phyloP scores from a whole-genome alignment of 805 yeast species.

The Pichia paraexigua region DNA sequence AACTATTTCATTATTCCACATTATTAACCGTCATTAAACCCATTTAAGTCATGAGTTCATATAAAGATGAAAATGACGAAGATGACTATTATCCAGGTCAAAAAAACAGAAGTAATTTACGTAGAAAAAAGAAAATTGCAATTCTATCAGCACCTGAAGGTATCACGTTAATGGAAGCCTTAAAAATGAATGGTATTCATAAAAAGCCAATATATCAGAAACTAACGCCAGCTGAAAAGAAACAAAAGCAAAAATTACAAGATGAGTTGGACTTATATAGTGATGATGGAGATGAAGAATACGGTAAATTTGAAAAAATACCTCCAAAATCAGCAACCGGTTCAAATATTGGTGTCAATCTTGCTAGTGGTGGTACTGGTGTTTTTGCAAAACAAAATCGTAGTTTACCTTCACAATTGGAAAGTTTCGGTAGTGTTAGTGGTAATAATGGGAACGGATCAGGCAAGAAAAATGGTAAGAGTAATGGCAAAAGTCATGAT shows the following conservation, averaged over 20 bases:
- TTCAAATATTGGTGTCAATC: not conserved
- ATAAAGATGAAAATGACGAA: not conserved
- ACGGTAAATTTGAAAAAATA: not conserved
- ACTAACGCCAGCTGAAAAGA: slow-evolving; percentile 3
- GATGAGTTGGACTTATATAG: not conserved
- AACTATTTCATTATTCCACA: too few species aligned
- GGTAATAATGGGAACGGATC: too few species aligned
- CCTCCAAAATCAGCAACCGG: not conserved
- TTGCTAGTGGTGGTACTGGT: not conserved
- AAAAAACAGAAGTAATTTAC: slow-evolving; percentile 1
- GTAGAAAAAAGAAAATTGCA: slow-evolving; percentile 8
- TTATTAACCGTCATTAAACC: too few species aligned
- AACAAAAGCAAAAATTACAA: not conserved
- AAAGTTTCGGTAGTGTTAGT: not conserved
- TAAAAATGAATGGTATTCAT: slow-evolving; percentile 6
- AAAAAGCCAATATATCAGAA: slow-evolving; percentile 2
- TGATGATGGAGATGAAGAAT: slow-evolving; percentile 3
- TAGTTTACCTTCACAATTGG: slow-evolving; percentile 1
- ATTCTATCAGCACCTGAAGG: slow-evolving; percentile 7
- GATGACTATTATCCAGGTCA: slow-evolving; percentile 8
- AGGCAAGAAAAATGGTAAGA: not conserved
- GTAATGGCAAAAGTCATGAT: not conserved
- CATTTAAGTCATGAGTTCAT: not conserved
- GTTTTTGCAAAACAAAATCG: not conserved
- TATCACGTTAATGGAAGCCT: not conserved